Evolutionary conservation across 495 filamentous ascomycete species (phyloP).

Genomic region (Xylaria curta): DNA sequence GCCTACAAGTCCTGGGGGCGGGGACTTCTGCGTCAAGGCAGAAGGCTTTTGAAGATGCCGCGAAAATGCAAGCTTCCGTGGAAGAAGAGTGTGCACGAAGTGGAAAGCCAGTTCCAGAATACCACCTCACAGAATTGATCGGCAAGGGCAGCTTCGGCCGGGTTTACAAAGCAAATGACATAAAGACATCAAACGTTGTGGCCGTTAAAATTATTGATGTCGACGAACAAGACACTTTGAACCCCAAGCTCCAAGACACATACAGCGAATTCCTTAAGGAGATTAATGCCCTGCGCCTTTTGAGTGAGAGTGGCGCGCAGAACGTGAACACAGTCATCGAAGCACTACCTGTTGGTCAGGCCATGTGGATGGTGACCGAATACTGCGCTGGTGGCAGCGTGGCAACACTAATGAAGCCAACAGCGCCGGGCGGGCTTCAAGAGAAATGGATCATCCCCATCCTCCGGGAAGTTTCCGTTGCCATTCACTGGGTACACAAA

Average conservation of each 20-base stretch:
- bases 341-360: conserved; percentile 81
- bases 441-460: conserved; percentile 93
- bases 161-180: conserved; percentile 81
- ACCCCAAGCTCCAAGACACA: conserved; percentile 76
- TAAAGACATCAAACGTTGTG: conserved; percentile 67
- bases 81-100: conserved; percentile 55
- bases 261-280: conserved; percentile 89
- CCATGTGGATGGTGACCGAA: conserved; percentile 95
- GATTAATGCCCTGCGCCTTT: conserved; percentile 81
- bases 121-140: conserved; percentile 86
- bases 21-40: conserved; percentile 49
- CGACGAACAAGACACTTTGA: conserved; percentile 80
- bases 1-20: conserved; percentile 48
- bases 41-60: conserved; percentile 62
- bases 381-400: conserved; percentile 96
- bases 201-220: conserved; percentile 96
- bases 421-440: conserved; percentile 73
- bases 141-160: conserved; percentile 96
- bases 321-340: conserved; percentile 93
- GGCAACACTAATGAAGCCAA: conserved; percentile 75
- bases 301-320: conserved; percentile 81
- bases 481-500: conserved; percentile 84
- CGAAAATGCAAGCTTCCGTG: conserved; percentile 58
- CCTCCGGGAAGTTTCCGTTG: conserved; percentile 83
- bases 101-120: conserved; percentile 59